Base-by-base conservation (phyloP, 2,329 filamentous ascomycete species). In the Fonsecaea pedrosoi region DNA sequence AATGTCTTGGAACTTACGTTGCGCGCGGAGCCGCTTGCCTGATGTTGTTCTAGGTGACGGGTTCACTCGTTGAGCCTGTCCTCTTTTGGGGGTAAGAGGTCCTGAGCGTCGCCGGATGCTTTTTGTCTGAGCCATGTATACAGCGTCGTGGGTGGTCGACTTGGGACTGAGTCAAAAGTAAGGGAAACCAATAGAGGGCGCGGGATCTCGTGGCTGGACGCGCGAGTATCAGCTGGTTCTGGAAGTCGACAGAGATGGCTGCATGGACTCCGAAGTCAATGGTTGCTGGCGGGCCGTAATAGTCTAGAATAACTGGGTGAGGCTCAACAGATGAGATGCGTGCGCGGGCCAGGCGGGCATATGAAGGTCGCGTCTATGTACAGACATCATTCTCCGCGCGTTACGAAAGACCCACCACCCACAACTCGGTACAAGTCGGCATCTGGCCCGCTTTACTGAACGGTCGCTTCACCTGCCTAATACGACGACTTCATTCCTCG, bases 1-100 rank as follows among this genome's bases (percentile, higher is more conserved):
- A 25, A 25, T 25, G 7, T 38, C 25, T 25, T 12, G 60, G n/a
- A 10, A 71, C 71, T 61, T 78, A 75, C 65, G 78, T 75, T 62
- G 72, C 64, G 62, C 68, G 73, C 50, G 73, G 65, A 65, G 72
- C 60, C 67, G 71, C 69, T 66, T 63, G 65, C 54, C 67, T 40
- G n/a, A 30, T 73, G 21, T 59, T 40, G 48, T 60, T 66, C 69
- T 71, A 34, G 66, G 66, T 7, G 64, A 65, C 15, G 61, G 62
- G 42, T 65, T 66, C 54, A 59, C 62, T 57, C 64, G 60, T 64
- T 65, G 64, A 10, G 62, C 63, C 63, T 70, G 68, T 38, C 68
- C 67, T 60, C 66, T 65, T 1, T 48, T 60, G n/a, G 68, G 67
- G 32, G 69, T 70, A 13, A 59, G 21, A 34, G 65, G 64, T 32